Evolutionary conservation across 73 alveolate genomes (phyloP).

Genomic region (Paramecium octaurelia): DNA sequence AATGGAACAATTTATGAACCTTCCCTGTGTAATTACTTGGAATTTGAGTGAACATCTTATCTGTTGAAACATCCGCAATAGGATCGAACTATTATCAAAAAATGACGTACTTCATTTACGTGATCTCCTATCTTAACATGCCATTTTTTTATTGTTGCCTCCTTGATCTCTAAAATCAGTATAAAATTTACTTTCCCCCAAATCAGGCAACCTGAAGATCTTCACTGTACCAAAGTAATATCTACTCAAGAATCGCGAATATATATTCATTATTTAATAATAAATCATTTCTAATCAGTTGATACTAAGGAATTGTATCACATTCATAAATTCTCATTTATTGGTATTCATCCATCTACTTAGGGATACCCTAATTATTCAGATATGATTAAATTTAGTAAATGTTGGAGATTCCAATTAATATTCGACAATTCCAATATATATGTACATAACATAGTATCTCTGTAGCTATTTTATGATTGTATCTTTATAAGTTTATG

Average conservation of each 20-base stretch:
- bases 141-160: constrained; percentile 60
- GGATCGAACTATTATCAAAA: constrained; percentile 49
- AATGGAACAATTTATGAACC: constrained; percentile 54
- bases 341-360: neutral
- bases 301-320: neutral
- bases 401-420: no score
- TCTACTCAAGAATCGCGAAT: neutral
- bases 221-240: constrained; percentile 51
- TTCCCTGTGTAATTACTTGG: constrained; percentile 60
- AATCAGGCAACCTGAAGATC: constrained; percentile 57
- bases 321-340: neutral
- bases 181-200: constrained; percentile 59
- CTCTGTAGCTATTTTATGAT: neutral
- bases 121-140: constrained; percentile 58
- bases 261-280: neutral
- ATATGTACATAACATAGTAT: neutral
- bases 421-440: no score
- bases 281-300: neutral
- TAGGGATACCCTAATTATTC: no score
- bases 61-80: constrained; percentile 63
- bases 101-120: constrained; percentile 48
- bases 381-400: neutral
- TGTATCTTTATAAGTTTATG: neutral
- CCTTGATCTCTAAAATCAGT: constrained; percentile 47
- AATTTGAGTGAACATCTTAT: constrained; percentile 58